phyloP scores from a whole-genome alignment of 202 grass and related monocot genomes.

The Bolboschoenoplectus hybrid region DNA sequence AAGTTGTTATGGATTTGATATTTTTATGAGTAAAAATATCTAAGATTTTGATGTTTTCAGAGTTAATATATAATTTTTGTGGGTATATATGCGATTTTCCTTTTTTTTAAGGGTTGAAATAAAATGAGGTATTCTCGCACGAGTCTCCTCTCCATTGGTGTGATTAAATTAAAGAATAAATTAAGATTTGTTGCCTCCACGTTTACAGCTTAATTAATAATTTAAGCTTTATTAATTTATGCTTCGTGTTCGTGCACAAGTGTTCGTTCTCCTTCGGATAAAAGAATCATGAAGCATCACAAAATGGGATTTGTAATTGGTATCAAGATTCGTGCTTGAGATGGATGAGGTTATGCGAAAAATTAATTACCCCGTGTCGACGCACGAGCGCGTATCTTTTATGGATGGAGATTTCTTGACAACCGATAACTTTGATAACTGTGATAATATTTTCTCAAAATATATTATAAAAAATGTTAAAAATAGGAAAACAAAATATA shows the following conservation, averaged over 20 bases:
- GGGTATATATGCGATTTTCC: too few species aligned
- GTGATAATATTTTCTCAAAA: background rate
- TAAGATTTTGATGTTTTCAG: too few species aligned
- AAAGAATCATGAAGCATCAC: background rate
- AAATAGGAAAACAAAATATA: too few species aligned
- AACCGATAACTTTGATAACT: background rate
- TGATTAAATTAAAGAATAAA: background rate
- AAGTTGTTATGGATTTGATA: too few species aligned
- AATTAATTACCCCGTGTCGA: background rate
- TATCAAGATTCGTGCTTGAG: background rate
- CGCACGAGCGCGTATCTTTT: background rate
- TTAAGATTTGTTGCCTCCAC: conserved; percentile 27
- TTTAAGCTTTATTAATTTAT: background rate
- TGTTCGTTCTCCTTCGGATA: background rate
- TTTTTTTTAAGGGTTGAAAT: background rate
- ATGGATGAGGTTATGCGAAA: background rate
- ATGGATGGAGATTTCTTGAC: background rate
- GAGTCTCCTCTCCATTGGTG: conserved; percentile 8
- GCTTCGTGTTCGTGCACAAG: conserved; percentile 7
- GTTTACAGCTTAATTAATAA: conserved; percentile 29
- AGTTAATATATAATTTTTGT: too few species aligned
- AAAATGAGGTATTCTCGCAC: background rate
- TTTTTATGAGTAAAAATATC: too few species aligned
- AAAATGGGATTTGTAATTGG: background rate
- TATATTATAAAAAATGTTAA: too few species aligned